Base-by-base conservation (phyloP, 2,329 filamentous ascomycete genomes). In the Cordyceps cateniannulata region DNA sequence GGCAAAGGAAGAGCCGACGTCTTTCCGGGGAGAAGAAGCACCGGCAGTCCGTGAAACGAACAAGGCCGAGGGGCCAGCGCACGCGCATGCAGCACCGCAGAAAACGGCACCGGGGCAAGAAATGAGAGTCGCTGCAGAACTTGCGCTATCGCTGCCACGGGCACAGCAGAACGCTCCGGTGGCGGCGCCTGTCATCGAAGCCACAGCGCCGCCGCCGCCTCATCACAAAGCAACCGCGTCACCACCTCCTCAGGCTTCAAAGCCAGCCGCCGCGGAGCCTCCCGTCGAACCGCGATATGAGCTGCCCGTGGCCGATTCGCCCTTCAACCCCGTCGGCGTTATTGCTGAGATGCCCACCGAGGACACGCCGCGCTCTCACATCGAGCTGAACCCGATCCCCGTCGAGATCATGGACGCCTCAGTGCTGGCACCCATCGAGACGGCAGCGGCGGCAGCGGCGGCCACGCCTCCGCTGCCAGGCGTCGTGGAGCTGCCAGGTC, bases 301-400 rank as follows among this genome's bases (percentile, higher is more conserved):
- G 4, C 63, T 52, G 3, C 25, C 47, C 10, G 53, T 63, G 14
- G 62, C 65, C 16, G 66, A 68, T 8, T 45, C 62, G 3, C 58
- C 58, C 5, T 74, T 70, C 16, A 70, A 78, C 40, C 78, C 79
- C 0, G 71, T 81, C 1, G 79, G 79, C 1, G 45, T 75, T 18
- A 69, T 82, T 24, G 75, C 79, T 3, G 80, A 82, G 67, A 77
- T 83, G 71, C 67, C 77, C 5, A 80, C 77, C 10, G 74, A 76
- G 20, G 66, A 73, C 24, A 80, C 79, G 0, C 73, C 71, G 0
- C 64, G 64, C 8, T 76, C 79, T 7, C 67, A 68, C 1, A 71
- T 76, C 6, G 79, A 82, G 63, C 69, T 67, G 14, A 70, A 80
- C 45, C 79, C 79, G 0, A 68, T 75, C 0, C 76, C 78, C 0